Base-by-base conservation (phyloP, 2,329 filamentous ascomycete genomes). In the Cercospora beticola region DNA sequence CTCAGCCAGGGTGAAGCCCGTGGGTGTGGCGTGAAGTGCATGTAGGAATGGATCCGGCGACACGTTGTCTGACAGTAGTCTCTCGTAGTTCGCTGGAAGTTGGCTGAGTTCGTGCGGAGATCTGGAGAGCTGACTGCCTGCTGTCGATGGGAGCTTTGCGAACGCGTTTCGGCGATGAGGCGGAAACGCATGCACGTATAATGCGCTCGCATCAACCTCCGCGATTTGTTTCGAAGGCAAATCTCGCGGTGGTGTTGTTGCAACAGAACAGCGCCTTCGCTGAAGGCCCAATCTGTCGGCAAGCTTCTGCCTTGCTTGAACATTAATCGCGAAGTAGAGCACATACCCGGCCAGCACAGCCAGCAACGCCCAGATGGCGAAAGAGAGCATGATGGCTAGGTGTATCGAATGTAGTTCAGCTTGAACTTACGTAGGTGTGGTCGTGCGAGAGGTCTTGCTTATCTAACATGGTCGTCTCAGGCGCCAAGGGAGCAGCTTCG, bases 1-100 rank as follows among this genome's bases (percentile, higher is more conserved):
- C 66, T 96, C 92, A 2, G 85, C 83, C 0, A 89, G 83, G 0
- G 90, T 90, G 74, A 94, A 90, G 1, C 90, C 91, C 52, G 87
- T 92, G 1, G 87, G 87, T 1, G 88, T 89, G 40, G 69, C 59
- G 61, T 74, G 70, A n/a, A 74, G 65, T 4, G 60, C 33, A 43
- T 72, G 59, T 3, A 69, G 61, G 1, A 72, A 65, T 5, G 72
- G 76, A 18, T 76, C 68, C 30, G 71, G 59, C 2, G 71, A 70
- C 16, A 65, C 57, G n/a, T 73, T 71, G 54, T 75, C 69, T 5
- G 78, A 76, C 4, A 75, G 62, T 12, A 70, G 31, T 36, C 69
- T 72, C 57, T 59, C 65, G 56, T 74, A 73, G 46, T 74, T 65
- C 14, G 70, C 68, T 23, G 71, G 70, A 46, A 36, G 16, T 14